Conservation (phyloP, 78 protist genomes). For the Cavenderia fasciculata region DNA sequence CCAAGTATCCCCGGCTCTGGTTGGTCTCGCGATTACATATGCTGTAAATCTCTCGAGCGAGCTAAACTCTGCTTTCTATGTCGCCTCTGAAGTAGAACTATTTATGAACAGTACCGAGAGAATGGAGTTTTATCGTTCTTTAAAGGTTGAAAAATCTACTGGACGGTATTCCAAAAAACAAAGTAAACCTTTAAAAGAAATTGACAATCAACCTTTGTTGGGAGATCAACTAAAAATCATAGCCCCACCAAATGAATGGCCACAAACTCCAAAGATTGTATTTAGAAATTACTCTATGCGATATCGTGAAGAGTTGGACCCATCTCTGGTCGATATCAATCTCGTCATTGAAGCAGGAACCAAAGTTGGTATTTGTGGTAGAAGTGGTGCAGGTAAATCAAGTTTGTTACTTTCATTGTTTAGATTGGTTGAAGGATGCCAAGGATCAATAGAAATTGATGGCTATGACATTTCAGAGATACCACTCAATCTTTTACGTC, state of each 20-base stretch:
- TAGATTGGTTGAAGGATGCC: constrained; percentile 81
- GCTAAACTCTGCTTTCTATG: neutral
- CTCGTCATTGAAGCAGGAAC: constrained; percentile 76
- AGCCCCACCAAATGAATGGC: constrained; percentile 41
- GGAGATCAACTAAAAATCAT: neutral
- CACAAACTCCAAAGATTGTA: constrained; percentile 39
- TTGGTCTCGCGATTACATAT: constrained; percentile 73
- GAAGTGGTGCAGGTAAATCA: constrained; percentile 97
- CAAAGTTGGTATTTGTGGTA: constrained; percentile 96
- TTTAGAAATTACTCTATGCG: constrained; percentile 64
- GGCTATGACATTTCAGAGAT: constrained; percentile 78
- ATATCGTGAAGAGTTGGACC: constrained; percentile 85
- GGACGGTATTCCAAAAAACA: constrained; percentile 17
- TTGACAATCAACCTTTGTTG: neutral
- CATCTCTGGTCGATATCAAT: constrained; percentile 77
- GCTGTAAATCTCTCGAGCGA: constrained; percentile 24
- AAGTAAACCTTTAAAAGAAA: neutral
- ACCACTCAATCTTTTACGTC: constrained; percentile 75
- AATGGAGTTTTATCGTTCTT: neutral
- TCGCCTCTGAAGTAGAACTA: constrained; percentile 41
- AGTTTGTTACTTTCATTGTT: constrained; percentile 83
- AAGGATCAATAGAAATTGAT: constrained; percentile 26
- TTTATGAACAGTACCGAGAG: constrained; percentile 68
- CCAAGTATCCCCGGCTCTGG: constrained; percentile 31
- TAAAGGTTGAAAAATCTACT: too few relatives aligned